Percentiles rank a stretch among this genome's conserved stretches.
Evolutionary conservation across 345 rosid genomes (phyloP).

Genomic region (Lepidium africanum): DNA sequence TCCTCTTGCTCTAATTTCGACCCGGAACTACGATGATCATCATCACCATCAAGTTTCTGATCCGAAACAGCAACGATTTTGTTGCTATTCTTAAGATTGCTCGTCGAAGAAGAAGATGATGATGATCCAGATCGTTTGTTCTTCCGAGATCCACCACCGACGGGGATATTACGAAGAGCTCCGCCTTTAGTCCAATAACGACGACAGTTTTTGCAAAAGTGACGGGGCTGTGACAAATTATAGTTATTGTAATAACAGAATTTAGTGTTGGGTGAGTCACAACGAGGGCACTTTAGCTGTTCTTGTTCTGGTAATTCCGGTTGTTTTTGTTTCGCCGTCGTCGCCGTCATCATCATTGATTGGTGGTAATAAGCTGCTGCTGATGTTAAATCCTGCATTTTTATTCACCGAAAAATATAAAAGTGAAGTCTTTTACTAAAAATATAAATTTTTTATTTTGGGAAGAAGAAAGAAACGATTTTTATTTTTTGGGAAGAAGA

Average conservation of each 20-base stretch:
- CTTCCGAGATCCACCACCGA: slow-evolving; percentile 85
- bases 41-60: slow-evolving; percentile 9
- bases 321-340: not conserved
- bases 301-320: slow-evolving; percentile 73
- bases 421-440: too few species aligned
- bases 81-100: slow-evolving; percentile 24
- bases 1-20: not conserved
- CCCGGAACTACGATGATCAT: not conserved
- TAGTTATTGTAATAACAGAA: slow-evolving; percentile 97
- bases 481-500: not conserved
- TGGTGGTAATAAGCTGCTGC: slow-evolving; percentile 26
- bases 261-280: slow-evolving; percentile 73
- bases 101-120: not conserved
- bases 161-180: slow-evolving; percentile 80
- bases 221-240: slow-evolving; percentile 82
- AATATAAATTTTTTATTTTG: too few species aligned
- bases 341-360: slow-evolving; percentile 20
- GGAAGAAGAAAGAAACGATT: too few species aligned
- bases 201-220: slow-evolving; percentile 82
- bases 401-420: not conserved
- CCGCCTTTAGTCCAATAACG: slow-evolving; percentile 98
- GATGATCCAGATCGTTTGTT: slow-evolving; percentile 36
- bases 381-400: slow-evolving; percentile 53
- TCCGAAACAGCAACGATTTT: slow-evolving; percentile 21
- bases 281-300: slow-evolving; percentile 70